Evolutionary conservation across 345 rosid genomes (phyloP).

Genomic region (Arabis hirsuta): DNA sequence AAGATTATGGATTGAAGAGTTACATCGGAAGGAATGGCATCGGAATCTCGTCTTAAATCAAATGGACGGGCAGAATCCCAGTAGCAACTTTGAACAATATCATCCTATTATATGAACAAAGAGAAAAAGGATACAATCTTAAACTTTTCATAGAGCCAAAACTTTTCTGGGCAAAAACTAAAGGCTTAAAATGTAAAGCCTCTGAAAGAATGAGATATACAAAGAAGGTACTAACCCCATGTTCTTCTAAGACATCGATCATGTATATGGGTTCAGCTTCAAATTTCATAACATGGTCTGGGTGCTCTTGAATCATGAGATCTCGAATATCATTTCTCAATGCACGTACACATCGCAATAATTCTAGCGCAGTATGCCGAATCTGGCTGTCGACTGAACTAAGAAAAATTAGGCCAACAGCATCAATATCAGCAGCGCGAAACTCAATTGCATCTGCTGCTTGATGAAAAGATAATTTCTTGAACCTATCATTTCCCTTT

Average conservation of each 20-base stretch:
- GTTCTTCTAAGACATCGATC: slow-evolving; percentile 96
- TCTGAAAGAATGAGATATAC: slow-evolving; percentile 24
- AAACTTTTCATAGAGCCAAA: slow-evolving; percentile 18
- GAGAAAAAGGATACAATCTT: slow-evolving; percentile 17
- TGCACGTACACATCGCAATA: slow-evolving; percentile 94
- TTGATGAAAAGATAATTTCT: slow-evolving; percentile 74
- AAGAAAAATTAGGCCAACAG: slow-evolving; percentile 95
- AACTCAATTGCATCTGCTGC: slow-evolving; percentile 78
- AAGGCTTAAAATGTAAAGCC: slow-evolving; percentile 25
- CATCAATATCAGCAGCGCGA: slow-evolving; percentile 91
- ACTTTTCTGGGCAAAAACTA: slow-evolving; percentile 6
- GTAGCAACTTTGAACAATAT: slow-evolving; percentile 95
- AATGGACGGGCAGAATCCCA: slow-evolving; percentile 94
- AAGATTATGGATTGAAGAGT: slow-evolving; percentile 92
- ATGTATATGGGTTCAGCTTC: slow-evolving; percentile 91
- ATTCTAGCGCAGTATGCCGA: slow-evolving; percentile 92
- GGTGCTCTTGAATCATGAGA: slow-evolving; percentile 59
- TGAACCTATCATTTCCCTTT: slow-evolving; percentile 64
- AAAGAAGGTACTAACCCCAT: slow-evolving; percentile 67
- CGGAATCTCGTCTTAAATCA: slow-evolving; percentile 90
- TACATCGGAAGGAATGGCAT: slow-evolving; percentile 89
- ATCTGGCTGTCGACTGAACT: slow-evolving; percentile 97
- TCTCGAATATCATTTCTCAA: slow-evolving; percentile 85
- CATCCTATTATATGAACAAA: slow-evolving; percentile 64
- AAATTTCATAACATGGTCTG: slow-evolving; percentile 62